phyloP scores from a whole-genome alignment of 2,329 filamentous ascomycete species.

The Penicillium hordei region DNA sequence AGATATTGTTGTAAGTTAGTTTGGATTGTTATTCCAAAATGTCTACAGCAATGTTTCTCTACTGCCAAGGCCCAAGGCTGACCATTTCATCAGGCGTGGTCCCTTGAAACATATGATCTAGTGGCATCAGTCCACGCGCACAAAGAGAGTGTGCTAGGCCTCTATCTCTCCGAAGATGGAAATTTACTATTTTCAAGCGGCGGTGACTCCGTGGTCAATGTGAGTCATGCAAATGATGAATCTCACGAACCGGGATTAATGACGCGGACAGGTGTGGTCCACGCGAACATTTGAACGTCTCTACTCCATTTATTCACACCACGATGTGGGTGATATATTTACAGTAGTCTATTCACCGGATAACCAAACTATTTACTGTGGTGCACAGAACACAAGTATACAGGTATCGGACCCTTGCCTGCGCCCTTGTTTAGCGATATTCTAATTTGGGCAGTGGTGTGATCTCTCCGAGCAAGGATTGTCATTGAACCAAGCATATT shows the following conservation, averaged over 20 bases:
- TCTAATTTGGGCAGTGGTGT: conserved; percentile 63
- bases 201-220: conserved; percentile 89
- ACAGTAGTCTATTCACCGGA: conserved; percentile 84
- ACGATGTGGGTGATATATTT: conserved; percentile 94
- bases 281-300: conserved; percentile 71
- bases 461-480: conserved; percentile 62
- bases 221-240: conserved; percentile 31
- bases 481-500: conserved; percentile 63
- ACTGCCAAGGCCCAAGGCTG: conserved; percentile 6
- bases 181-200: conserved; percentile 85
- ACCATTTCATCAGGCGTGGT: conserved; percentile 64
- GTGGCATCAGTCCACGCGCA: conserved; percentile 80
- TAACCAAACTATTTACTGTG: conserved; percentile 81
- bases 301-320: conserved; percentile 88
- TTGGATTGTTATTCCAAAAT: neutral
- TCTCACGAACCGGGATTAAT: conserved; percentile 11
- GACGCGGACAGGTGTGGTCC: conserved; percentile 67
- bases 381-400: conserved; percentile 90
- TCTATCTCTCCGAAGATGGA: conserved; percentile 74
- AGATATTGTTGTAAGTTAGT: conserved; percentile 69
- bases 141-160: conserved; percentile 82
- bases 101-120: conserved; percentile 80
- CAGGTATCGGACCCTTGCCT: conserved; percentile 51
- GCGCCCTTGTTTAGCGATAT: neutral
- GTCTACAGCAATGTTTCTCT: neutral